Percentiles rank a stretch among this genome's conserved stretches.
phyloP scores from a whole-genome alignment of 768 basidiomycete genomes.

The Mycena sanguinolenta region DNA sequence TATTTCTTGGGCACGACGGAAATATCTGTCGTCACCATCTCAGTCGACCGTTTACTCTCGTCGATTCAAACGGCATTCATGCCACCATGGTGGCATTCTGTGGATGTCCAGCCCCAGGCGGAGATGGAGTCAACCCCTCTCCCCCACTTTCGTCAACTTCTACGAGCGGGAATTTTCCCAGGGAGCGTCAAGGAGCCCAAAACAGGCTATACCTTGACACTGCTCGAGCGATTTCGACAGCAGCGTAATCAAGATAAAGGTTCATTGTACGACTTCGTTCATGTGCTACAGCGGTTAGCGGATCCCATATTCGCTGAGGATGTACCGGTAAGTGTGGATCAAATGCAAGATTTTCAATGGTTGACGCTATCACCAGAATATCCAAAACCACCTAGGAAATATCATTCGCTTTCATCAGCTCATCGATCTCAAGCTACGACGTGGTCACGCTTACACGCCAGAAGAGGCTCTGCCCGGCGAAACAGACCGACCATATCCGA shows the following conservation, averaged over 20 bases:
- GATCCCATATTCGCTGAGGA: not conserved
- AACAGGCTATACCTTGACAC: too few species aligned
- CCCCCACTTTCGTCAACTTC: not conserved
- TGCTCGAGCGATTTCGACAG: too few species aligned
- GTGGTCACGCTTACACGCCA: not conserved
- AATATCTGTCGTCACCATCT: not conserved
- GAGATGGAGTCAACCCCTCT: not conserved
- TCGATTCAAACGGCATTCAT: not conserved
- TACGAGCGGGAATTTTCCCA: not conserved
- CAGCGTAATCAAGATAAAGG: too few species aligned
- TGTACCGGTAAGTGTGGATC: not conserved
- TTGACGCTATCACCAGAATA: not conserved
- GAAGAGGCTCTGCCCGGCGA: not conserved
- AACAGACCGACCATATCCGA: not conserved
- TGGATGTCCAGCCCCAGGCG: not conserved
- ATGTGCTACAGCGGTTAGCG: not conserved
- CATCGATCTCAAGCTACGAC: not conserved
- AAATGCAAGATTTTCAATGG: not conserved
- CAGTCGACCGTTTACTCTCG: not conserved
- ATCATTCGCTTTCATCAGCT: not conserved
- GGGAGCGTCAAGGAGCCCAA: too few species aligned
- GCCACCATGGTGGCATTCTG: not conserved
- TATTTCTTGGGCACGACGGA: not conserved
- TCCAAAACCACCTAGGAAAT: not conserved
- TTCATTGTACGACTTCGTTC: too few species aligned